Evolutionary conservation across 495 filamentous ascomycete genomes (phyloP).

Genomic region (Tuber borchii): DNA sequence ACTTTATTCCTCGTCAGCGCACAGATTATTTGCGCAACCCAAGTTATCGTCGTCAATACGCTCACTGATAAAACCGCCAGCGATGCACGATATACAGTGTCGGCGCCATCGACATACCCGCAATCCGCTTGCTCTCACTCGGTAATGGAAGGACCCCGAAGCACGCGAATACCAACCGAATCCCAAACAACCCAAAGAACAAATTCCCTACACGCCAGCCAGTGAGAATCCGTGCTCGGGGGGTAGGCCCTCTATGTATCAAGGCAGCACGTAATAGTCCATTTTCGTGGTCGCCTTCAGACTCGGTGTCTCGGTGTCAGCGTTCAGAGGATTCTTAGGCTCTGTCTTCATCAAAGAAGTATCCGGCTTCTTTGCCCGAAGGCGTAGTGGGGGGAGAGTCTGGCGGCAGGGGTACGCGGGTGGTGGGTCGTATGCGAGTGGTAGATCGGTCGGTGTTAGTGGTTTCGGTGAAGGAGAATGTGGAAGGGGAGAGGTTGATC

Average conservation of each 20-base stretch:
- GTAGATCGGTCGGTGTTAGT: background rate
- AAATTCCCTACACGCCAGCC: background rate
- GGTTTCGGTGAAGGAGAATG: background rate
- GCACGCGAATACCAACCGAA: background rate
- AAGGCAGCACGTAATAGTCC: background rate
- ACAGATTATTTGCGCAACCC: constrained; percentile 1
- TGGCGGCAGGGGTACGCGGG: background rate
- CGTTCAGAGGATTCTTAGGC: background rate
- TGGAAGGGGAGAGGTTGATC: background rate
- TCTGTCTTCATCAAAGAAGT: background rate
- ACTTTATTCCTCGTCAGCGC: background rate
- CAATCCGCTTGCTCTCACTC: background rate
- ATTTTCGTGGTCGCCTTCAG: background rate
- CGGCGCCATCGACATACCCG: background rate
- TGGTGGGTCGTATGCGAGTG: background rate
- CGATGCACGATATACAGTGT: background rate
- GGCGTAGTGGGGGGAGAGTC: background rate
- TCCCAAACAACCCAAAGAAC: background rate
- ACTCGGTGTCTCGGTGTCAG: background rate
- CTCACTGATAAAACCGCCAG: background rate
- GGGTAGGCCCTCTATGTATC: background rate
- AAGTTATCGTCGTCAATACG: background rate
- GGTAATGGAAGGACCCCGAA: background rate
- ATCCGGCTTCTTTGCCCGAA: background rate
- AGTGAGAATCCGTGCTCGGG: background rate